A percentile compares a stretch with the other conserved stretches of the same genome.
phyloP scores from a whole-genome alignment of 371 early-diverging fungal species.

The Apophysomyces elegans region DNA sequence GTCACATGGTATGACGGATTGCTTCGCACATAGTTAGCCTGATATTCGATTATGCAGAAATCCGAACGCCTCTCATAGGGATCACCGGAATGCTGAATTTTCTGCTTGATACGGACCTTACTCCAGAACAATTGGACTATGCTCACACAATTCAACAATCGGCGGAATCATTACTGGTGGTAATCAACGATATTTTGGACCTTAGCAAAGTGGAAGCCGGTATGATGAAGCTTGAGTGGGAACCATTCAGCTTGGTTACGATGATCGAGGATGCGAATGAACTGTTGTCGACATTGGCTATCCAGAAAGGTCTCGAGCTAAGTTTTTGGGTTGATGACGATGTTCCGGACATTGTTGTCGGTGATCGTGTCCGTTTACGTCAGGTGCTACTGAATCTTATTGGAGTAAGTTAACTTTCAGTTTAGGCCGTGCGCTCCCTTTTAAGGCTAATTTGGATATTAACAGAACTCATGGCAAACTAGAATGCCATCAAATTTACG shows the following conservation, averaged over 20 bases:
- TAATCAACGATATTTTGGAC: constrained; percentile 76
- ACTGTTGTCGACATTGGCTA: constrained; percentile 61
- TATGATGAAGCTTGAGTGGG: constrained; percentile 72
- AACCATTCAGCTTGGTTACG: constrained; percentile 60
- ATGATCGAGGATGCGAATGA: constrained; percentile 71
- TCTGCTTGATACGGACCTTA: constrained; percentile 64
- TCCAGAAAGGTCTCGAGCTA: constrained; percentile 63
- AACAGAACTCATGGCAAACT: constrained; percentile 15
- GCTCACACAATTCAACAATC: constrained; percentile 70
- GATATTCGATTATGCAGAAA: constrained; percentile 37
- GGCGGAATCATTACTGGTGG: constrained; percentile 63
- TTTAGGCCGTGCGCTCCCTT: not conserved
- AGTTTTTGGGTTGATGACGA: constrained; percentile 65
- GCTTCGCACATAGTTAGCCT: not conserved
- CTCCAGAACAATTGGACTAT: constrained; percentile 67
- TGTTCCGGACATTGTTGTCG: constrained; percentile 62
- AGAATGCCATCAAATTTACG: constrained; percentile 75
- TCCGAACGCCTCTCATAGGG: constrained; percentile 69
- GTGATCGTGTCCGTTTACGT: constrained; percentile 62
- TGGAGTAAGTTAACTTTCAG: constrained; percentile 40
- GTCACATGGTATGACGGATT: constrained; percentile 58
- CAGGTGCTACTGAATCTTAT: constrained; percentile 63
- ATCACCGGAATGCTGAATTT: constrained; percentile 72
- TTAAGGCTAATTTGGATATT: constrained; percentile 9
- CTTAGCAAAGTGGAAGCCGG: constrained; percentile 74